Percentiles rank a stretch among this genome's conserved stretches.
Evolutionary conservation across 345 rosid genomes (phyloP).

Genomic region (Aquilaria malaccensis): DNA sequence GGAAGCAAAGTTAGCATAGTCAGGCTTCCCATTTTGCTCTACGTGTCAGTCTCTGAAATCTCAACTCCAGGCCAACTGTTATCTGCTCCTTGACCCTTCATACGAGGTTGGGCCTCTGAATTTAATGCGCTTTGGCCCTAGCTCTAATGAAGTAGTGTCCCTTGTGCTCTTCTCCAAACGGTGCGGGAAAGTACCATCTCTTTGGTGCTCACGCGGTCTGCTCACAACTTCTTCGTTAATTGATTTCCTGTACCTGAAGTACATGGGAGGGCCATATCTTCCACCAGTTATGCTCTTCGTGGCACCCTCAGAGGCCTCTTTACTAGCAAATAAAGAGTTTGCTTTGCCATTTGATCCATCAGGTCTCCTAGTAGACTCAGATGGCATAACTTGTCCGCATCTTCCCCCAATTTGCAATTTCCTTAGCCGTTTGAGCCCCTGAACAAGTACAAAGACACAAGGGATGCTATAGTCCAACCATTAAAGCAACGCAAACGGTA

Average conservation of each 20-base stretch:
- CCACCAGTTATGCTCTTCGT: conserved; percentile 27
- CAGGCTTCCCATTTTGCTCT: conserved; percentile 32
- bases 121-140: conserved; percentile 59
- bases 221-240: conserved; percentile 23
- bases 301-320: conserved; percentile 24
- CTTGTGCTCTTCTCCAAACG: conserved; percentile 29
- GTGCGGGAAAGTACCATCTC: conserved; percentile 23
- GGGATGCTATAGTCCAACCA: neutral
- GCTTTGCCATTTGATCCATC: conserved; percentile 20
- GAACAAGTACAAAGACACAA: conserved; percentile 1
- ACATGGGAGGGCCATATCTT: conserved; percentile 33
- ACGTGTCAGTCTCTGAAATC: conserved; percentile 14
- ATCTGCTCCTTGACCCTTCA: conserved; percentile 37
- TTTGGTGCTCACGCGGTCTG: conserved; percentile 25
- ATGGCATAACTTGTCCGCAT: conserved; percentile 22
- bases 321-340: conserved; percentile 12
- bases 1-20: conserved; percentile 38
- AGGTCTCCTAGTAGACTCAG: conserved; percentile 18
- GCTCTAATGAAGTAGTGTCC: conserved; percentile 35
- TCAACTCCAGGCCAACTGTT: conserved; percentile 20
- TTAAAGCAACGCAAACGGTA: no score
- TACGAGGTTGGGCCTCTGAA: conserved; percentile 48
- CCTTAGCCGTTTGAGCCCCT: conserved; percentile 63
- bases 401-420: conserved; percentile 37
- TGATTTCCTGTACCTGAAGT: conserved; percentile 42